phyloP scores from a whole-genome alignment of 148 eudicot genomes.

The Rhododendron mucronatum region DNA sequence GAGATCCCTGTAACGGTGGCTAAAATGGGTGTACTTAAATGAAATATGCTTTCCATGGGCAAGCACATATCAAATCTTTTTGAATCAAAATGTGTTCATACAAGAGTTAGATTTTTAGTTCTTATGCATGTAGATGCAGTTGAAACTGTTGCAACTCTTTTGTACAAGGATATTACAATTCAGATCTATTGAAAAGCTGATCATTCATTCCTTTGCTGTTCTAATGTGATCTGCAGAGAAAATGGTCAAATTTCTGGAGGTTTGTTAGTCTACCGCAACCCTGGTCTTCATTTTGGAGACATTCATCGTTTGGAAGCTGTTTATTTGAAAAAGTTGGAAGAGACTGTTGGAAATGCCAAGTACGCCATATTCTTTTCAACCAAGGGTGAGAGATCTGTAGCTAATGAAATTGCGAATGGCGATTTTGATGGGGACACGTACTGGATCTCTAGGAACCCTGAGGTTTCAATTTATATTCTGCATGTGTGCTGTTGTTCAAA shows the following conservation, averaged over 20 bases:
- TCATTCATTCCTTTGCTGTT: not conserved
- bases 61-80: not conserved
- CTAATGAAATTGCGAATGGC: constrained; percentile 81
- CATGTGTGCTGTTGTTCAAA: not conserved
- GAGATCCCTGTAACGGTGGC: not conserved
- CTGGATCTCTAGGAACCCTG: constrained; percentile 64
- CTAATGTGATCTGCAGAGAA: constrained; percentile 41
- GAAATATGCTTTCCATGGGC: not conserved
- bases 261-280: constrained; percentile 73
- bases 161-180: not conserved
- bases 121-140: not conserved
- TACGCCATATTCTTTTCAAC: constrained; percentile 71
- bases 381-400: constrained; percentile 61
- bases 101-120: not conserved
- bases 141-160: not conserved
- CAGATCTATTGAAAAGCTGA: too few relatives aligned
- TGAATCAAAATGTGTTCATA: not conserved
- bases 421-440: constrained; percentile 89
- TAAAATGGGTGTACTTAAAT: not conserved
- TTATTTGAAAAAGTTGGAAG: constrained; percentile 39
- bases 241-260: constrained; percentile 58
- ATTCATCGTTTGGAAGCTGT: constrained; percentile 60
- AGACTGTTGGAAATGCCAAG: constrained; percentile 59
- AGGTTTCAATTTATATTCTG: not conserved
- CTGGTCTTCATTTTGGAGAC: constrained; percentile 82